Evolutionary conservation across 768 basidiomycete genomes (phyloP), one percentile per base, ranked within the genome.

Genomic region (Phanerochaete carnosa): DNA sequence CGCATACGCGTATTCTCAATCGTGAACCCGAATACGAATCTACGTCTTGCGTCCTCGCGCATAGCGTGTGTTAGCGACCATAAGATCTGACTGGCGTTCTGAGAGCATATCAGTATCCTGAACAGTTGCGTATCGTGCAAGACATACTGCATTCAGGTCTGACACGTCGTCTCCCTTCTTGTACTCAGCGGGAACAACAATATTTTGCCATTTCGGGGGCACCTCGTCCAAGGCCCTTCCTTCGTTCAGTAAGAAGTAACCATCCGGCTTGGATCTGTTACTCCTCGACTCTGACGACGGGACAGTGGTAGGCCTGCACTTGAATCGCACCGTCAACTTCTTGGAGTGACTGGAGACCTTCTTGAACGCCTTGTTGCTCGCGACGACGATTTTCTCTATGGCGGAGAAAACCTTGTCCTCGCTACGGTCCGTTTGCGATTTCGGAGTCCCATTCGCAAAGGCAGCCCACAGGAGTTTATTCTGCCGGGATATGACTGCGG

Each of bases 1-100:
- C 74, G 63, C 65, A 68, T 61, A 0, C 49, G 19, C 0, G 30
- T 64, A 46, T 69, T 63, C 53, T 74, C 69, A 16, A 73, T 56
- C 0, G 69, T 74, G 25, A 45, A 47, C 1, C 43, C 56, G 16
- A 46, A 23, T 1, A 57, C 45, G 43, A 57, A 57, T 6, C 56
- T 39, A 13, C 56, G 45, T 16, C 28, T 1, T 11, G 45, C 22
- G 29, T 45, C 45, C 28, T 57, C 56, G 8, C 29, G 56, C 56
- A 57, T 57, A 30, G 29, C 30, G 11, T 47, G 30, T 13, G 8
- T 1, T 30, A 57, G 28, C 6, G 43, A 29, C 56, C 56, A 22
- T 15, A 45, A 16, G 43, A 57, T 45, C 45, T 57, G 66, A 9
- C 1, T 30, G 39, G 58, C 51, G 35, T 64, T 63, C 62, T 62